A percentile compares a stretch with the other conserved stretches of the same genome.
Evolutionary conservation across 495 filamentous ascomycete genomes (phyloP).

Genomic region (Xylaria cubensis): DNA sequence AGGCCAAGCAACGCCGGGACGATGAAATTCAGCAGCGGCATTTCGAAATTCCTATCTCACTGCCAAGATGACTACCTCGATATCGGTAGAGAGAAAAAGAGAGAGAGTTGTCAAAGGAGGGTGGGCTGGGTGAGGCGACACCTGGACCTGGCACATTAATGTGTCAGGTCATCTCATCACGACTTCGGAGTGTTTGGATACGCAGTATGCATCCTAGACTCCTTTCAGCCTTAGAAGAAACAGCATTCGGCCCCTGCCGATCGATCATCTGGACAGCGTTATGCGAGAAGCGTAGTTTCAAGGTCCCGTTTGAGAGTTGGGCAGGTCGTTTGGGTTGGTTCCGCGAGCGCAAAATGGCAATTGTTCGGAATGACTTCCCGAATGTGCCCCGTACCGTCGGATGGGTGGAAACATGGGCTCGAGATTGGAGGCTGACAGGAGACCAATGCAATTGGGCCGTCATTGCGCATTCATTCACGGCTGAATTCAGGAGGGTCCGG

Average conservation of each 20-base stretch:
- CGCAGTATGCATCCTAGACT: constrained; percentile 3
- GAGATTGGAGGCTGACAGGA: constrained; percentile 19
- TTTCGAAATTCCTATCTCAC: constrained; percentile 21
- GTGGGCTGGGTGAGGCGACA: constrained; percentile 23
- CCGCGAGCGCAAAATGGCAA: constrained; percentile 44
- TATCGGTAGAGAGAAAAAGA: constrained; percentile 5
- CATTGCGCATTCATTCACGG: constrained; percentile 22
- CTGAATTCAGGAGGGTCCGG: constrained; percentile 13
- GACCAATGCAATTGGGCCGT: constrained; percentile 15
- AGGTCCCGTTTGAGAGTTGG: constrained; percentile 24
- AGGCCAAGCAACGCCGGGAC: constrained; percentile 40
- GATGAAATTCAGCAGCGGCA: constrained; percentile 39
- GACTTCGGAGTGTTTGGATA: constrained; percentile 17
- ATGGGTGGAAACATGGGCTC: constrained; percentile 13
- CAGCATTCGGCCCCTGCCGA: constrained; percentile 23
- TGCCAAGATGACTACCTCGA: constrained; percentile 1
- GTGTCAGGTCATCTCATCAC: constrained; percentile 16
- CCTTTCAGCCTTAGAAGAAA: constrained; percentile 17
- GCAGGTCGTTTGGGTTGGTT: constrained; percentile 27
- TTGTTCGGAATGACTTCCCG: constrained; percentile 39
- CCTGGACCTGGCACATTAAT: constrained; percentile 10
- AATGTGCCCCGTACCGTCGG: constrained; percentile 32
- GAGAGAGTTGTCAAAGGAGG: background rate
- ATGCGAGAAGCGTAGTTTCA: constrained; percentile 11
- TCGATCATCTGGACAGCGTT: constrained; percentile 1